A percentile compares a stretch with the other conserved stretches of the same genome.
Conservation (phyloP, 1,284 basidiomycete genomes). For the Ganoderma multipileum region DNA sequence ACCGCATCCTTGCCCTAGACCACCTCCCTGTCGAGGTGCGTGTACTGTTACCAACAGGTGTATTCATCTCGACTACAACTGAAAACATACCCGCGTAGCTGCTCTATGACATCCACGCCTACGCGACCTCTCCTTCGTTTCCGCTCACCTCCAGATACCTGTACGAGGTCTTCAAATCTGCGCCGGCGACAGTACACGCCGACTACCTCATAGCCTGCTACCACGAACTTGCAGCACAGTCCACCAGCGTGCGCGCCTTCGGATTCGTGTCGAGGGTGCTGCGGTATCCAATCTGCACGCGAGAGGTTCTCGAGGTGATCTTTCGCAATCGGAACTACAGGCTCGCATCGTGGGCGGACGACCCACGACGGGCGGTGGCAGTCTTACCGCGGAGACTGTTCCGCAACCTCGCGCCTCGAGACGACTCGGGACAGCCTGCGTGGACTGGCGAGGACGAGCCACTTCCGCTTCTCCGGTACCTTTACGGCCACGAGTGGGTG, state of each 20-base stretch:
- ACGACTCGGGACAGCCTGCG: conserved; percentile 35
- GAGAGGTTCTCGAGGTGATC: conserved; percentile 60
- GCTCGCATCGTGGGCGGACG: conserved; percentile 11
- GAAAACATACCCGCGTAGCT: conserved; percentile 51
- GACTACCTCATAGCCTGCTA: conserved; percentile 60
- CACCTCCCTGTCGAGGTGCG: conserved; percentile 30
- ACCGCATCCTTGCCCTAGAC: conserved; percentile 7
- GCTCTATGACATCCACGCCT: conserved; percentile 75
- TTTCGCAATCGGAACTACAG: conserved; percentile 39
- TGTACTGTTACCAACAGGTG: neutral
- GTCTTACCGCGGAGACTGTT: conserved; percentile 73
- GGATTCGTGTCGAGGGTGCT: conserved; percentile 58
- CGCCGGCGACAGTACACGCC: conserved; percentile 61
- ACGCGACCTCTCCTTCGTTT: conserved; percentile 64
- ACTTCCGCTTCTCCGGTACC: conserved; percentile 65
- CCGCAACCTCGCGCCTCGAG: conserved; percentile 49
- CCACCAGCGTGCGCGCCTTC: conserved; percentile 14
- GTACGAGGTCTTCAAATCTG: conserved; percentile 55
- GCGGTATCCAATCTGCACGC: conserved; percentile 69
- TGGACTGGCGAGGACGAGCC: conserved; percentile 55
- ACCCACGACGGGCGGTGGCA: conserved; percentile 29
- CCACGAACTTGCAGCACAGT: conserved; percentile 16
- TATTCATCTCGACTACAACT: neutral
- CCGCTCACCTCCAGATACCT: conserved; percentile 63
- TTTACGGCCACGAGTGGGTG: conserved; percentile 53